phyloP scores from a whole-genome alignment of 257 asterid genomes.

The Salvia splendens region DNA sequence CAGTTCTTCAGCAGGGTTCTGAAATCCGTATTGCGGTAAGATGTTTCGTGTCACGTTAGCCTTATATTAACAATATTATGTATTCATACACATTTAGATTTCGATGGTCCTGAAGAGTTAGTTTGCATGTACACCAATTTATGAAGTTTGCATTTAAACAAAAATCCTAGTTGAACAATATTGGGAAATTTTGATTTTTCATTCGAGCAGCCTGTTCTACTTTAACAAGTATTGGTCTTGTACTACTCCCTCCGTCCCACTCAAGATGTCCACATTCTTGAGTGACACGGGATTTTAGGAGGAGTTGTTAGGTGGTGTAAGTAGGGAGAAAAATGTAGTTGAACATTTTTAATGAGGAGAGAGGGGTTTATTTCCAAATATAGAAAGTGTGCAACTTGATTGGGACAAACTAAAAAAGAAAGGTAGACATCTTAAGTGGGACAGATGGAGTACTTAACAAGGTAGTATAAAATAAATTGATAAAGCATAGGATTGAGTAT shows the following conservation, averaged over 20 bases:
- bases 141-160: not conserved
- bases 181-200: not conserved
- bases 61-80: conserved; percentile 16
- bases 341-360: too few relatives aligned
- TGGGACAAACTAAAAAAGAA: too few relatives aligned
- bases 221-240: not conserved
- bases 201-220: not conserved
- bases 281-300: too few relatives aligned
- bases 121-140: conserved; percentile 5
- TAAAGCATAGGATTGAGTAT: too few relatives aligned
- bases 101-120: conserved; percentile 10
- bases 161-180: conserved; percentile 3
- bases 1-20: conserved; percentile 89
- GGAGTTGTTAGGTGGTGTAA: too few relatives aligned
- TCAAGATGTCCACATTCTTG: too few relatives aligned
- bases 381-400: too few relatives aligned
- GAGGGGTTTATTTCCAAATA: too few relatives aligned
- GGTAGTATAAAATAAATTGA: too few relatives aligned
- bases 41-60: conserved; percentile 15
- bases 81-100: not conserved
- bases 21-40: conserved; percentile 93
- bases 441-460: too few relatives aligned
- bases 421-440: too few relatives aligned
- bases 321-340: too few relatives aligned
- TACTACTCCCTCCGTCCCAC: not conserved